phyloP scores from a whole-genome alignment of 2,329 filamentous ascomycete genomes.

The Diaporthe vaccinii region DNA sequence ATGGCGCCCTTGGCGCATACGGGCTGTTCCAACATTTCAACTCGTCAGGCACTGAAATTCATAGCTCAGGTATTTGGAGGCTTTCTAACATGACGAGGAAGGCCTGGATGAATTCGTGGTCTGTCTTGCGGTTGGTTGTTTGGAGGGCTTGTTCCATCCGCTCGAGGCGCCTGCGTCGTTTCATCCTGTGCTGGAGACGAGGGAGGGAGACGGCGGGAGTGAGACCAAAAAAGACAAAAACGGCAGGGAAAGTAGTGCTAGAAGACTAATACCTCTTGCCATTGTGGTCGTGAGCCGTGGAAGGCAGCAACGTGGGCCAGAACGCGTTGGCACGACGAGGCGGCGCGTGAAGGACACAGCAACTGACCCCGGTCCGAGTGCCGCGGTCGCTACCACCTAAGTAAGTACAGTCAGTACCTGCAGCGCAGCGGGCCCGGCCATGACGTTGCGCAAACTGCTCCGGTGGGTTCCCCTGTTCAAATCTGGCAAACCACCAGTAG shows the following conservation, averaged over 20 bases:
- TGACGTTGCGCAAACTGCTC: slow-evolving; percentile 18
- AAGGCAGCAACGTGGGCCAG: background rate
- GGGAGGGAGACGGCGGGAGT: background rate
- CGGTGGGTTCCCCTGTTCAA: background rate
- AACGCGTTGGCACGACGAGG: background rate
- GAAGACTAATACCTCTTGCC: background rate
- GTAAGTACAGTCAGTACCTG: background rate
- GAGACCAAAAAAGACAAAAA: background rate
- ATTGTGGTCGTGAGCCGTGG: background rate
- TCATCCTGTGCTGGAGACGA: slow-evolving; percentile 4
- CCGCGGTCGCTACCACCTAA: background rate
- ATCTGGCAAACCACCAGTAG: background rate
- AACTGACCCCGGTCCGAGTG: background rate
- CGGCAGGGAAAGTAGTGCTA: background rate
- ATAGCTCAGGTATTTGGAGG: background rate
- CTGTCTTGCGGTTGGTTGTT: slow-evolving; percentile 20
- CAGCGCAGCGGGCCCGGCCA: background rate
- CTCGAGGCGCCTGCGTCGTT: slow-evolving; percentile 25
- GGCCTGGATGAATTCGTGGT: slow-evolving; percentile 29
- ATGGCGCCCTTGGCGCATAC: slow-evolving; percentile 39
- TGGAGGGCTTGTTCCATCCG: slow-evolving; percentile 31
- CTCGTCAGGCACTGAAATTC: background rate
- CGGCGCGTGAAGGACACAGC: background rate
- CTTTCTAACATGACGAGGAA: slow-evolving; percentile 32
- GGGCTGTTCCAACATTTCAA: background rate